Percentiles rank a stretch among this genome's conserved stretches.
phyloP scores from a whole-genome alignment of 2,329 filamentous ascomycete genomes.

The Ascosphaera acerosa region DNA sequence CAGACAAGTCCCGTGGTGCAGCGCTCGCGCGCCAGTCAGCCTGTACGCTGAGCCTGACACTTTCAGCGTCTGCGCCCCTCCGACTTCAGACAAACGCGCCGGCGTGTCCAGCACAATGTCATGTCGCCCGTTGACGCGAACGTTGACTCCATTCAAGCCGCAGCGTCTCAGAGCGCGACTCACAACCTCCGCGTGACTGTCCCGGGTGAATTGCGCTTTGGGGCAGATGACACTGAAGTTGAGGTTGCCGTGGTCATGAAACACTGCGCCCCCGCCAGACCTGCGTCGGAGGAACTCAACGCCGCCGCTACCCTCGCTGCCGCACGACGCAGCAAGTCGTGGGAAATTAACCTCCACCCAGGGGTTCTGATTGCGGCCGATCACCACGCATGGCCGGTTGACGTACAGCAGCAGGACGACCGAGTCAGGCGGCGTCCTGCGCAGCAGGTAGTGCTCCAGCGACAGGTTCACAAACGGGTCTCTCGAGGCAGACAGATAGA shows the following conservation, averaged over 20 bases:
- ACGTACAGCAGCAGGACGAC: conserved; percentile 67
- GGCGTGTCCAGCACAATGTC: conserved; percentile 49
- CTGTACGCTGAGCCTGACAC: conserved; percentile 92
- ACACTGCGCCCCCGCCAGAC: conserved; percentile 78
- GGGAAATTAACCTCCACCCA: conserved; percentile 73
- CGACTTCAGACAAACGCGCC: conserved; percentile 8
- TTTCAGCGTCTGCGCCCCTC: conserved; percentile 34
- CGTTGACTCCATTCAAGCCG: conserved; percentile 19
- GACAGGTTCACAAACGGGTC: conserved; percentile 81
- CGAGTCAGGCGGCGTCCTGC: conserved; percentile 43
- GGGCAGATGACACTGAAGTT: conserved; percentile 89
- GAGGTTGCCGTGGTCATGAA: conserved; percentile 77
- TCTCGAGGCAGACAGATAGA: conserved; percentile 42
- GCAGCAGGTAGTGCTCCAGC: conserved; percentile 73
- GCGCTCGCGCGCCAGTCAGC: conserved; percentile 49
- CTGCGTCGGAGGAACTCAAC: conserved; percentile 52
- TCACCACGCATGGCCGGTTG: conserved; percentile 67
- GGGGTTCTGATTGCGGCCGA: conserved; percentile 93
- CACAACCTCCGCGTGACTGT: conserved; percentile 82
- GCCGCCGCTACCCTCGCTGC: conserved; percentile 6
- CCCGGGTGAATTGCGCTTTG: conserved; percentile 46
- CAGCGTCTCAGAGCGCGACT: conserved; percentile 43
- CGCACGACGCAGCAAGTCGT: not conserved
- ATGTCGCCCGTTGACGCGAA: conserved; percentile 67
- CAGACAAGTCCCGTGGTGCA: conserved; percentile 87